A percentile compares a stretch with the other conserved stretches of the same genome.
Conservation (phyloP, 2,329 filamentous ascomycete genomes). For the Botrytis deweyae region DNA sequence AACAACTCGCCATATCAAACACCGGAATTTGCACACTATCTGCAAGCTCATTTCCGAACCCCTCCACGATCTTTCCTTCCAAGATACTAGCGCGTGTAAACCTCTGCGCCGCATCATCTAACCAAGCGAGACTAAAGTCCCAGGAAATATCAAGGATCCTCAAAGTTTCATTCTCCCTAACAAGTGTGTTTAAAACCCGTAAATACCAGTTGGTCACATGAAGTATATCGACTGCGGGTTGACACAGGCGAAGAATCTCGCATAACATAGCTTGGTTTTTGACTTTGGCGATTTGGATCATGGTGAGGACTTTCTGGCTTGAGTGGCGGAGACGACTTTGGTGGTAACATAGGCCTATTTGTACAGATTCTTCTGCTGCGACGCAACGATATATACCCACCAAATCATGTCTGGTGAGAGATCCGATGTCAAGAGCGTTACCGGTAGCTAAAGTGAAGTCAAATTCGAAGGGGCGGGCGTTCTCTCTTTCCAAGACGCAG, state of each 20-base stretch:
- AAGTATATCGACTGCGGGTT: too few species aligned
- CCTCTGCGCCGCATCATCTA: background rate
- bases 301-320: background rate
- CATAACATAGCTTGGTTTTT: background rate
- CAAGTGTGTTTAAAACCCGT: background rate
- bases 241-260: background rate
- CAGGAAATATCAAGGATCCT: background rate
- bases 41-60: background rate
- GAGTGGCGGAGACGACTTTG: background rate
- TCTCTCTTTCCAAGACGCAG: background rate
- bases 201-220: background rate
- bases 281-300: background rate
- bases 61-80: background rate
- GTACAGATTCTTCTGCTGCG: background rate
- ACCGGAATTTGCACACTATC: background rate
- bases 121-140: background rate
- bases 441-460: background rate
- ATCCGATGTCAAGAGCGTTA: background rate
- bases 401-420: background rate
- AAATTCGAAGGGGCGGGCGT: background rate
- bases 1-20: background rate
- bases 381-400: background rate
- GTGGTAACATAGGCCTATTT: background rate
- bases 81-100: background rate
- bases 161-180: background rate